Conservation (phyloP, 768 basidiomycete species). For the Gymnopilus dilepis region DNA sequence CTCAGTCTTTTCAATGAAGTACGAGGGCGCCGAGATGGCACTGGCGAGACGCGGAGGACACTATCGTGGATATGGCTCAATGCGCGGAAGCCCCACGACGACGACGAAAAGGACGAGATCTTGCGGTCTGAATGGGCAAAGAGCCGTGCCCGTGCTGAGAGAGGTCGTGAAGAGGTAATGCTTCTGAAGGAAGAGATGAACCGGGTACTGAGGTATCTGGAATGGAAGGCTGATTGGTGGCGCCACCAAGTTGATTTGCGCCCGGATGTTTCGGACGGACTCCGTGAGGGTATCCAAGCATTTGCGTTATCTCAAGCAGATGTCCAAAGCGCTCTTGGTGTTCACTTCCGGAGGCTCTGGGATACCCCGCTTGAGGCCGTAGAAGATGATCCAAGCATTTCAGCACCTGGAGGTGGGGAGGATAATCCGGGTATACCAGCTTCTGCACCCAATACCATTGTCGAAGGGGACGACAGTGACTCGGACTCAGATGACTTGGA, state of each 20-base stretch:
- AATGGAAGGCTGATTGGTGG: slow-evolving; percentile 21
- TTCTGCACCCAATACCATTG: no score
- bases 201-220: slow-evolving; percentile 8
- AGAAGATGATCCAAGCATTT: no score
- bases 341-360: no score
- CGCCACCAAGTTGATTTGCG: neutral
- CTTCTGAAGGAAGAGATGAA: slow-evolving; percentile 24
- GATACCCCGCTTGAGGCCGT: no score
- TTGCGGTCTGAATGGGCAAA: slow-evolving; percentile 4
- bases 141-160: slow-evolving; percentile 16
- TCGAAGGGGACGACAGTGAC: no score
- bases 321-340: no score
- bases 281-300: slow-evolving; percentile 10
- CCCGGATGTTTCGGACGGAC: neutral
- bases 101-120: neutral
- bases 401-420: no score
- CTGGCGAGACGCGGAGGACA: neutral
- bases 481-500: no score
- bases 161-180: slow-evolving; percentile 23
- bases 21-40: neutral
- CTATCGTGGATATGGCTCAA: slow-evolving; percentile 8
- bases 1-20: neutral
- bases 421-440: no score
- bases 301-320: slow-evolving; percentile 15
- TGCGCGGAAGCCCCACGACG: neutral